These are phyloP conservation scores for Sporisorium exsertum DNA, from an alignment of 1,284 basidiomycete species.

Conservation along the genomic window DNA sequence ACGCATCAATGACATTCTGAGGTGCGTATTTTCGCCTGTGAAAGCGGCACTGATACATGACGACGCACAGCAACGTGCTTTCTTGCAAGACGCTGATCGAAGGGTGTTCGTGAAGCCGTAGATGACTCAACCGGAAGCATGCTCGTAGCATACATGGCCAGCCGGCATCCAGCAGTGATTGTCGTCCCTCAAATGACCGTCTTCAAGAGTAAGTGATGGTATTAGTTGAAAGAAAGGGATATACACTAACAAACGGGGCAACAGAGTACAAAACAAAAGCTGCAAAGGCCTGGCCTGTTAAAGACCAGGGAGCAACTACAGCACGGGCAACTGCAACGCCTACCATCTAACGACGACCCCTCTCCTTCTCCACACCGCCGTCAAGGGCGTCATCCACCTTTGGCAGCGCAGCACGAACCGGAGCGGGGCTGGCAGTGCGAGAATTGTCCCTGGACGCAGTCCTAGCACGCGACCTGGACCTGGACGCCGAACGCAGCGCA, in stretches of 20 bases:
- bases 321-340: background rate
- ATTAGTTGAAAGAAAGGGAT: background rate
- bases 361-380: background rate
- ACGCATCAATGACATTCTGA: too few relatives aligned
- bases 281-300: background rate
- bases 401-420: background rate
- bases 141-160: too few relatives aligned
- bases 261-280: background rate
- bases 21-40: too few relatives aligned
- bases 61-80: background rate
- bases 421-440: slow-evolving; percentile 33
- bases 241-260: background rate
- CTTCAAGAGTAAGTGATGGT: too few relatives aligned
- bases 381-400: slow-evolving; percentile 17
- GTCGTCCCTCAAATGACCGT: too few relatives aligned
- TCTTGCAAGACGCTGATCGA: too few relatives aligned
- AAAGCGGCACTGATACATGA: slow-evolving; percentile 4
- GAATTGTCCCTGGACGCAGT: slow-evolving; percentile 17
- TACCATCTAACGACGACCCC: slow-evolving; percentile 26
- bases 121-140: too few relatives aligned
- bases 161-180: too few relatives aligned
- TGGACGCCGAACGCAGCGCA: slow-evolving; percentile 18
- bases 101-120: too few relatives aligned
- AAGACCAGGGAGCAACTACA: background rate
- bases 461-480: slow-evolving; percentile 11